Evolutionary conservation across 208 protist species (phyloP).

Genomic region (Wallacemonas sp.): DNA sequence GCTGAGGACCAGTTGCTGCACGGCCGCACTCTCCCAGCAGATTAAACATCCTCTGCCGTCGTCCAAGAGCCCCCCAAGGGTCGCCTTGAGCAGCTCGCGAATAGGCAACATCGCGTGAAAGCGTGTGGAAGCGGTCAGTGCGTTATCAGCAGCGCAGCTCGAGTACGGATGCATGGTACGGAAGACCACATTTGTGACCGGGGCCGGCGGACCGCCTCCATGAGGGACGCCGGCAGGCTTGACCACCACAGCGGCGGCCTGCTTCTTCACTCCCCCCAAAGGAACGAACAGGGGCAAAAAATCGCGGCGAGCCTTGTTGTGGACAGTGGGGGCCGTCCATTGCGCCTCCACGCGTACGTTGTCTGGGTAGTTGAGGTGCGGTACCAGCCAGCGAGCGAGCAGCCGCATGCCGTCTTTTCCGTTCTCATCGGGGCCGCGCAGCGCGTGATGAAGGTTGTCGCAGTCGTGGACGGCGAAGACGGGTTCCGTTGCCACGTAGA

Average conservation of each 20-base stretch:
- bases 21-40: background rate
- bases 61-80: background rate
- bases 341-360: background rate
- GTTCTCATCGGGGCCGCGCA: constrained; percentile 2
- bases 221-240: no score
- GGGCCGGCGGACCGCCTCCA: no score
- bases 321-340: constrained; percentile 5
- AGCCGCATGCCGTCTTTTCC: constrained; percentile 22
- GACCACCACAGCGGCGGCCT: background rate
- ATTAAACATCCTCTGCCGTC: background rate
- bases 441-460: constrained; percentile 25
- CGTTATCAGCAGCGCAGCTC: no score
- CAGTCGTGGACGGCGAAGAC: constrained; percentile 19
- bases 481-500: constrained; percentile 43
- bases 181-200: no score
- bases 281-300: constrained; percentile 23
- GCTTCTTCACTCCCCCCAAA: background rate
- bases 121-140: background rate
- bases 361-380: constrained; percentile 19
- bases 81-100: background rate
- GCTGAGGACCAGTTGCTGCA: background rate
- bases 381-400: constrained; percentile 34
- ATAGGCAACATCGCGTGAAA: background rate
- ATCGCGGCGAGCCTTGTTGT: background rate
- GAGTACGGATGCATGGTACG: no score